phyloP scores from a whole-genome alignment of 1,284 basidiomycete species.

The Ustilago bromivora region DNA sequence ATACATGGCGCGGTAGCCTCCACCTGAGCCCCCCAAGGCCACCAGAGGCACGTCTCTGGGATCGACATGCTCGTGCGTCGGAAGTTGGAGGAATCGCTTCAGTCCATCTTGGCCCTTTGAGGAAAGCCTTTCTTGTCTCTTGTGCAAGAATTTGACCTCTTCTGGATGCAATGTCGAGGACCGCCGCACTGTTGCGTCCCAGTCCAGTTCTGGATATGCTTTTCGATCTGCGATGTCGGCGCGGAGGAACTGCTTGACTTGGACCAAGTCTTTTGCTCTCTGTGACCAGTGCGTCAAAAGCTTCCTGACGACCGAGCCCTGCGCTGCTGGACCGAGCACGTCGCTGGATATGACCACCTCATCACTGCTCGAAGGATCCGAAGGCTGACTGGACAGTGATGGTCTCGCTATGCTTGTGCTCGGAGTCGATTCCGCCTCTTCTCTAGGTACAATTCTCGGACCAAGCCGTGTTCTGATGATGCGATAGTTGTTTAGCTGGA shows the following conservation, averaged over 20 bases:
- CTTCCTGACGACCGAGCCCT: conserved; percentile 25
- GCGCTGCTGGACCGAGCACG: conserved; percentile 29
- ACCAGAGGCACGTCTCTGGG: conserved; percentile 67
- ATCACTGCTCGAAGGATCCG: neutral
- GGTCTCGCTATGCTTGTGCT: neutral
- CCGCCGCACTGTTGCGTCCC: conserved; percentile 58
- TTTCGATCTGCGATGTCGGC: conserved; percentile 43
- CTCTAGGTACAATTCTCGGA: conserved; percentile 35
- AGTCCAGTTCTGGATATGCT: conserved; percentile 61
- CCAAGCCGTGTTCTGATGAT: conserved; percentile 36
- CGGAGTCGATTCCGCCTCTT: conserved; percentile 11
- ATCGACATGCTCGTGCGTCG: conserved; percentile 62
- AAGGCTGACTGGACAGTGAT: neutral
- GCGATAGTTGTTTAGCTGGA: conserved; percentile 38
- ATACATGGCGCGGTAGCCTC: conserved; percentile 69
- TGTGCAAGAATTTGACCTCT: conserved; percentile 47
- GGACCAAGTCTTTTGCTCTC: conserved; percentile 53
- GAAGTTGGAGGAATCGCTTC: conserved; percentile 46
- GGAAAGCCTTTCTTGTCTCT: conserved; percentile 39
- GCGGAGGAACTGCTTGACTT: conserved; percentile 45
- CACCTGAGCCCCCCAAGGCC: conserved; percentile 68
- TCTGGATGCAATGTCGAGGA: conserved; percentile 52
- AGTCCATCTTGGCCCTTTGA: conserved; percentile 41
- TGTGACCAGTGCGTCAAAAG: conserved; percentile 51
- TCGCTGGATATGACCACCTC: conserved; percentile 48